These are phyloP conservation scores for Guyanaporus albipodus DNA, from an alignment of 768 basidiomycete species.

Conservation along the genomic window DNA sequence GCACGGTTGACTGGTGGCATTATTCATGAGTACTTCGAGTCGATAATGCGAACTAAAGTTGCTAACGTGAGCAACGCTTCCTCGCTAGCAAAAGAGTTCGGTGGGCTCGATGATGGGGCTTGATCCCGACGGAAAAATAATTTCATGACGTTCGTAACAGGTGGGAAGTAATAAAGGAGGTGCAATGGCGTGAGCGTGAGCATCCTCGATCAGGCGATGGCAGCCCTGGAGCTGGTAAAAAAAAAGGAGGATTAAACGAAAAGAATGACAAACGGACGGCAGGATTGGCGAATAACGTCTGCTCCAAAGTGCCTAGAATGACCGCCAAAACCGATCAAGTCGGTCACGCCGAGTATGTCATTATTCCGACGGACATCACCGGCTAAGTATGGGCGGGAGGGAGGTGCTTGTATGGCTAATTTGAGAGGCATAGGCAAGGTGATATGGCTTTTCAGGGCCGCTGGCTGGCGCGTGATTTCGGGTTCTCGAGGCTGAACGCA, in stretches of 20 bases:
- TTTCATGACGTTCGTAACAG: not conserved
- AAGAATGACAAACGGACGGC: not conserved
- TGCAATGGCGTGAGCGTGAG: not conserved
- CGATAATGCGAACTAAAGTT: not conserved
- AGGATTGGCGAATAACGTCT: not conserved
- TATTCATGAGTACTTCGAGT: not conserved
- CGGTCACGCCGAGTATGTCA: not conserved
- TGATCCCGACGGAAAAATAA: conserved; percentile 4
- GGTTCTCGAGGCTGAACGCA: not conserved
- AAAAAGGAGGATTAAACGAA: not conserved
- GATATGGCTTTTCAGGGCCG: conserved; percentile 3
- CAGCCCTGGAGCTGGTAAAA: not conserved
- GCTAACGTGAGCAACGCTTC: not conserved
- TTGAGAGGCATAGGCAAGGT: too few relatives aligned
- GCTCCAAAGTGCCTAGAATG: too few relatives aligned
- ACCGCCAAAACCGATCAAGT: too few relatives aligned
- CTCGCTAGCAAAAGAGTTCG: conserved; percentile 4
- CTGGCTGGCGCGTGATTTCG: conserved; percentile 15
- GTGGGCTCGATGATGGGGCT: not conserved
- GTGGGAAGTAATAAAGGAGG: not conserved
- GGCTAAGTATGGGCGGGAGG: too few relatives aligned
- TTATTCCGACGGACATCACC: conserved; percentile 18
- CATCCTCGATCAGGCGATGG: conserved; percentile 1
- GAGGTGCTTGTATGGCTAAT: not conserved
- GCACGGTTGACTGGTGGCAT: not conserved